Base-by-base conservation (phyloP, 2,329 filamentous ascomycete genomes). In the Beauveria asiatica region DNA sequence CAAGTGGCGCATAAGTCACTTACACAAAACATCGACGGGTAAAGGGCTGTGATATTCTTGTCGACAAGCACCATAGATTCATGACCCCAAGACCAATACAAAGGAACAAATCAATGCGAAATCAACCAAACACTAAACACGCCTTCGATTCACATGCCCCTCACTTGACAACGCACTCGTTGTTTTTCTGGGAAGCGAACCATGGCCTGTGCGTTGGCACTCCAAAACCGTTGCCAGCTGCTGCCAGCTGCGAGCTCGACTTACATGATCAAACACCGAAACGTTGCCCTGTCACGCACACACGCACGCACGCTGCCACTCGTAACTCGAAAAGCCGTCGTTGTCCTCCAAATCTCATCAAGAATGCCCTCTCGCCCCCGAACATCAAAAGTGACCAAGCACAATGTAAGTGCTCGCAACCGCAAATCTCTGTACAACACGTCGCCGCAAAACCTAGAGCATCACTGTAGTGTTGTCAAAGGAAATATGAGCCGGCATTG, bases 371-470 rank as follows among this genome's bases (percentile, higher is more conserved):
- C 57, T 16, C 48, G 49, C 5, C 50, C 49, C 33, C 41, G 49
- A 41, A 25, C n/a, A 11, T 46, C 49, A 27, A 59, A 59, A 27
- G 49, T 59, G 21, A 48, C 41, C 17, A 59, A 53, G 41, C 41
- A 19, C 19, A 59, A 59, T 59, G 57, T 49, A 37, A 46, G 19
- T 39, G 13, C 57, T 53, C 57, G 57, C 16, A 13, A 25, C 27
- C 49, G 57, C 19, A 59, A 48, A 11, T 62, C 69, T n/a, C 64
- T 74, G 59, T 57, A 63, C 2, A 62, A 56, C 33, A 51, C 56
- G 8, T 64, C 65, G 19, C 70, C 71, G 11, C 68, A 72, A 50
- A 71, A 74, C 56, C 67, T 72, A 21, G 70, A 75, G 56, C 66
- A 68, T 37, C 66, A 67, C 42, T 65, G 63, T 7, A 56, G 60